Evolutionary conservation across 352 stramenopile species (phyloP).

Genomic region (Pythium plurisporium): DNA sequence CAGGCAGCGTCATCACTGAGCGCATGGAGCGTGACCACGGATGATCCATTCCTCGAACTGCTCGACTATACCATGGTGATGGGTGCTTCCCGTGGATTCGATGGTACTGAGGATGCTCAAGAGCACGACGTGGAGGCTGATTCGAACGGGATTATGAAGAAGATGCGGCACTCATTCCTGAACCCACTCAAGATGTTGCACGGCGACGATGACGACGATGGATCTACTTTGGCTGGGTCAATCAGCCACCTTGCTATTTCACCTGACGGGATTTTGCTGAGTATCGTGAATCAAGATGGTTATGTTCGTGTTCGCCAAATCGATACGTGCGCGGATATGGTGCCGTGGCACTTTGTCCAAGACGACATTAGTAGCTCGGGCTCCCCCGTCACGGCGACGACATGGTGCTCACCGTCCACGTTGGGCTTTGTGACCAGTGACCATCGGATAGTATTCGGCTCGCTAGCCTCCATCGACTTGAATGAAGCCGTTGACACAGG

Average conservation of each 20-base stretch:
- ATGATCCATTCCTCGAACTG: slow-evolving; percentile 44
- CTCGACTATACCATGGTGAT: slow-evolving; percentile 70
- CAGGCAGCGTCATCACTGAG: slow-evolving; percentile 55
- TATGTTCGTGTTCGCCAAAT: slow-evolving; percentile 55
- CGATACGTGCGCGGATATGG: slow-evolving; percentile 48
- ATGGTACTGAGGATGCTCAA: not conserved
- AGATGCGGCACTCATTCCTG: slow-evolving; percentile 16
- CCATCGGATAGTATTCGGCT: not conserved
- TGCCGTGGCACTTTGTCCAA: slow-evolving; percentile 48
- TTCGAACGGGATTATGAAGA: slow-evolving; percentile 4
- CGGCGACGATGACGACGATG: slow-evolving; percentile 5
- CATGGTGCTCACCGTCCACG: slow-evolving; percentile 13
- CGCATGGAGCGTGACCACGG: slow-evolving; percentile 47
- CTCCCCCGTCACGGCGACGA: not conserved
- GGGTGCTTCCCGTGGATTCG: not conserved
- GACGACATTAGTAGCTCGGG: not conserved
- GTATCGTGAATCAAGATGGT: slow-evolving; percentile 44
- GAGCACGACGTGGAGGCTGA: not conserved
- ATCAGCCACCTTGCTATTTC: slow-evolving; percentile 33
- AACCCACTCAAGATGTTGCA: slow-evolving; percentile 21
- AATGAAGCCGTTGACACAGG: not conserved
- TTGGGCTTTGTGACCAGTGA: slow-evolving; percentile 8
- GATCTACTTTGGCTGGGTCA: slow-evolving; percentile 1
- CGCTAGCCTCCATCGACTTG: slow-evolving; percentile 2
- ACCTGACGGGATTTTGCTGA: slow-evolving; percentile 43